These are phyloP conservation scores for Talaromyces thailandensis DNA, from an alignment of 495 filamentous ascomycete species.

Conservation along the genomic window DNA sequence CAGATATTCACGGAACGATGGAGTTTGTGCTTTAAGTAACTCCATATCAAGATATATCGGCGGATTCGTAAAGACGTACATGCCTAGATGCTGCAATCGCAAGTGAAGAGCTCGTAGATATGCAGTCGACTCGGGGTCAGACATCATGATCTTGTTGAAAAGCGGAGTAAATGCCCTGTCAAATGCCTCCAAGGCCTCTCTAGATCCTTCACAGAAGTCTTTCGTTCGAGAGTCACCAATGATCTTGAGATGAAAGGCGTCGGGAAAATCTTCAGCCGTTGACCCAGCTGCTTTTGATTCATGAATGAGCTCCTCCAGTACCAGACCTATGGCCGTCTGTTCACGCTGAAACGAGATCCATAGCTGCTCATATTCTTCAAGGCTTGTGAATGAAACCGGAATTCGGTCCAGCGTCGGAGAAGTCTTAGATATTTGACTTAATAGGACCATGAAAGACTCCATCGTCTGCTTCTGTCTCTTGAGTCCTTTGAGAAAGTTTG, in stretches of 20 bases:
- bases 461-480: neutral
- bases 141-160: constrained; percentile 3
- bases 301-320: neutral
- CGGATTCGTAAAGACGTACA: neutral
- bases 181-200: neutral
- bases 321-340: constrained; percentile 17
- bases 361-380: constrained; percentile 87
- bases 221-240: neutral
- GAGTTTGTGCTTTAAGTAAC: neutral
- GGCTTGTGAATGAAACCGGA: constrained; percentile 50
- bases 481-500: neutral
- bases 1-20: neutral
- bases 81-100: neutral
- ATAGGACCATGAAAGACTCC: neutral
- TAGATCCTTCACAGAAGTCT: neutral
- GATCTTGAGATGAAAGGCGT: neutral
- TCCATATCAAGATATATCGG: neutral
- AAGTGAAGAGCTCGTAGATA: constrained; percentile 2
- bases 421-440: neutral
- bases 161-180: neutral
- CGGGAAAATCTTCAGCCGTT: neutral
- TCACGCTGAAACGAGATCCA: constrained; percentile 51
- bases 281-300: neutral
- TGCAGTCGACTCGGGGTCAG: neutral
- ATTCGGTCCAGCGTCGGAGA: neutral